A percentile compares a stretch with the other conserved stretches of the same genome.
phyloP scores from a whole-genome alignment of 164 flowering plant genomes.

The Umbilicus rupestris region DNA sequence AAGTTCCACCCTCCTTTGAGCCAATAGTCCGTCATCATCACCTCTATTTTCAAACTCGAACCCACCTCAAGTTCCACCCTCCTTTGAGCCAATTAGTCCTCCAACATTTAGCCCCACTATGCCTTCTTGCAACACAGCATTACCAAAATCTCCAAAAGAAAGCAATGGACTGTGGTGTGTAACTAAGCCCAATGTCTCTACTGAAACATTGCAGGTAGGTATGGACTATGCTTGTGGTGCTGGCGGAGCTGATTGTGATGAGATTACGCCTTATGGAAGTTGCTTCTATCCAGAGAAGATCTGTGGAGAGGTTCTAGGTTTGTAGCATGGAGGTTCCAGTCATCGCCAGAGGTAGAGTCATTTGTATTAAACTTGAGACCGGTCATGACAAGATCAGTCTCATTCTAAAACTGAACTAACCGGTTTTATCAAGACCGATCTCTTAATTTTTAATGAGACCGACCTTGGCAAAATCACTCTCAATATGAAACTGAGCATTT shows the following conservation, averaged over 20 bases:
- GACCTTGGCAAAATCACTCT: no score
- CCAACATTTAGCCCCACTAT: constrained; percentile 15
- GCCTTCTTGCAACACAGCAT: constrained; percentile 18
- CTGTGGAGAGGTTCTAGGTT: no score
- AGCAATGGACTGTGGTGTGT: constrained; percentile 68
- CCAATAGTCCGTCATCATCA: no score
- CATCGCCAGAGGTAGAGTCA: no score
- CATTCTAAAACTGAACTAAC: no score
- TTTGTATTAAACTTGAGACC: no score
- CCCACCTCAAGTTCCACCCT: constrained; percentile 4
- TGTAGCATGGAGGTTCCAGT: no score
- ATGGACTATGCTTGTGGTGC: constrained; percentile 89
- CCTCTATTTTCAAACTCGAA: not conserved
- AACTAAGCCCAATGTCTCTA: constrained; percentile 80
- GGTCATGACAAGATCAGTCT: no score
- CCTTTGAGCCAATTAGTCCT: constrained; percentile 23
- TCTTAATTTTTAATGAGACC: no score
- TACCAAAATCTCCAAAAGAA: constrained; percentile 19
- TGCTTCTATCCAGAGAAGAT: constrained; percentile 75
- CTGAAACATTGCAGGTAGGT: constrained; percentile 60
- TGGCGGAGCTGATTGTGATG: constrained; percentile 76
- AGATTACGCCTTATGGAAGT: constrained; percentile 54
- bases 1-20: no score
- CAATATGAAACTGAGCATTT: no score
- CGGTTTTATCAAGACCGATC: no score